Conservation (phyloP, 371 early-diverging fungal species). For the Funneliformis caledonium region DNA sequence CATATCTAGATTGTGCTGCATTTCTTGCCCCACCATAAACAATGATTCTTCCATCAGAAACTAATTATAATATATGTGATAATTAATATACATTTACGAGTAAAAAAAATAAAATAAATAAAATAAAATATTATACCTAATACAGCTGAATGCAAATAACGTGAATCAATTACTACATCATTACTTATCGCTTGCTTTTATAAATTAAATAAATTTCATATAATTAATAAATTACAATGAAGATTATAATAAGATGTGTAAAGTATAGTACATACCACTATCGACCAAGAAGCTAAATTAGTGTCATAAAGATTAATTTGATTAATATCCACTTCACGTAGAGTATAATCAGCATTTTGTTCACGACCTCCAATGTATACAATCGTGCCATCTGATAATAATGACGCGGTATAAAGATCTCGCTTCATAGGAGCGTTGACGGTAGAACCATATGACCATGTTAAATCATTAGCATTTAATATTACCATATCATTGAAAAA, state of each 20-base stretch:
- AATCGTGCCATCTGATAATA: background rate
- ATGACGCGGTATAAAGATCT: background rate
- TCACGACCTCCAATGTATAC: conserved; percentile 10
- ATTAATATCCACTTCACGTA: background rate
- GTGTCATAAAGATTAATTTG: background rate
- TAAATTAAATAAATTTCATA: background rate
- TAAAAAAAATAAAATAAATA: background rate
- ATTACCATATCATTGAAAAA: background rate
- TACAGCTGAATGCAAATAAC: background rate
- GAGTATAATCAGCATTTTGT: background rate
- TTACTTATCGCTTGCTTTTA: background rate
- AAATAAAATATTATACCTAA: background rate
- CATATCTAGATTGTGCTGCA: no score
- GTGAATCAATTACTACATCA: background rate
- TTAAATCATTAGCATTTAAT: background rate
- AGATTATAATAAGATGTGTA: background rate
- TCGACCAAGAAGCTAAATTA: background rate
- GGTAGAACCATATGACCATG: background rate
- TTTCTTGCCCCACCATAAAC: background rate
- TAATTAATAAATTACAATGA: background rate
- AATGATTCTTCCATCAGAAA: background rate
- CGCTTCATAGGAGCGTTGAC: background rate
- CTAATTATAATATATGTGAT: background rate
- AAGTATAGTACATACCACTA: background rate
- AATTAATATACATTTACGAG: background rate